Evolutionary conservation across 2,329 filamentous ascomycete species (phyloP), one percentile per base, ranked within the genome.

Genomic region (Leptographium flavum): DNA sequence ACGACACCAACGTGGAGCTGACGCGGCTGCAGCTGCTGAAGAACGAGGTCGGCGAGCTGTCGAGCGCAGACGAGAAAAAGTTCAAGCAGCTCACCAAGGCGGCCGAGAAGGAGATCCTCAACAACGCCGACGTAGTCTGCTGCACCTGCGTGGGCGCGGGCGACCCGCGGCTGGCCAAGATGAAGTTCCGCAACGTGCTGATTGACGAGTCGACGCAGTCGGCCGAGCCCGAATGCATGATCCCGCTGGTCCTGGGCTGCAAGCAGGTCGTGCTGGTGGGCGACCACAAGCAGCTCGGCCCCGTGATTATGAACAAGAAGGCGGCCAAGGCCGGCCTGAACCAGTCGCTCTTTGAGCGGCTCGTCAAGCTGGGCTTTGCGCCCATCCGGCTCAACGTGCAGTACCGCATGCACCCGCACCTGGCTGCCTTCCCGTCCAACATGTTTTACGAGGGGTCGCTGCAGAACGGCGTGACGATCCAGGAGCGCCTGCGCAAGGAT

Each of bases 281-380:
- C 59, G 92, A 98, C 59, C 92, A 98, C 64, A 93, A 96, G 63
- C 92, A 98, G 62, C 77, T 98, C 52, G 92, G 92, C 0, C 92
- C 92, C 1, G 92, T 98, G 56, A 96, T 98, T 60, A 98, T 98
- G 90, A 98, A 98, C 73, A 98, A 98, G 74, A 96, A 96, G 66
- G 92, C 92, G 14, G 92, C 92, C 50, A 96, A 96, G 65, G 92
- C 92, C 45, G 92, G 92, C 49, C 72, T 98, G 15, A 95, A 96
- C 64, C 92, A 96, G 63, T 96, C 90, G n/a, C 72, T 98, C 10
- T 98, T 98, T 58, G 92, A 98, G 67, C 87, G 92, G 56, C 73
- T 98, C 42, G 88, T 96, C 55, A 87, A 90, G 56, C 74, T 96
- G n/a, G 83, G 83, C 38, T 83, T 87, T 56, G 80, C 83, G 33